Evolutionary conservation across 1,284 basidiomycete species (phyloP).

Genomic region (Tremellales sp.): DNA sequence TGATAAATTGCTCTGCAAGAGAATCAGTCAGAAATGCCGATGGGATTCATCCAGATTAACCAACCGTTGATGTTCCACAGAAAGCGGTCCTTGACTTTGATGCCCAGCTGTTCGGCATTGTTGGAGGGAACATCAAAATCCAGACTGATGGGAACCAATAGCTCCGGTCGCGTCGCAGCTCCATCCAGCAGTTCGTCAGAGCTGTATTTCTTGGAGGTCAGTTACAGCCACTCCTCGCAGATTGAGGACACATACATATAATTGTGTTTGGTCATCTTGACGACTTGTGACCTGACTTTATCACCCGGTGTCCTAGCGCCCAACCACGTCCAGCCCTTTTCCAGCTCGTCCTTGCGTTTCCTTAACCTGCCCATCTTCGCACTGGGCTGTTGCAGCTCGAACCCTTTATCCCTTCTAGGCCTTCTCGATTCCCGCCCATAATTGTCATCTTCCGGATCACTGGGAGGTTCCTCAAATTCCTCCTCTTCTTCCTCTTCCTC

Average conservation of each 20-base stretch:
- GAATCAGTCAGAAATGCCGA: not conserved
- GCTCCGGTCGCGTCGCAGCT: slow-evolving; percentile 62
- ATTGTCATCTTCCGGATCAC: slow-evolving; percentile 46
- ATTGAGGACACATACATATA: slow-evolving; percentile 57
- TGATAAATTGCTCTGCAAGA: slow-evolving; percentile 59
- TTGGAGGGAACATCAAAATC: slow-evolving; percentile 79
- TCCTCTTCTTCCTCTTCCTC: slow-evolving; percentile 63
- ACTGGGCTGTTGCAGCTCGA: slow-evolving; percentile 5
- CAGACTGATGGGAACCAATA: slow-evolving; percentile 85
- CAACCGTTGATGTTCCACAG: slow-evolving; percentile 87
- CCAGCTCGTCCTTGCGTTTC: slow-evolving; percentile 43
- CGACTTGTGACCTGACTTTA: slow-evolving; percentile 63
- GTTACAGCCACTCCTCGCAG: not conserved
- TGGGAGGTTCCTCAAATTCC: slow-evolving; percentile 57
- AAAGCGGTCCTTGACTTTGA: slow-evolving; percentile 89
- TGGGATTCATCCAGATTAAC: slow-evolving; percentile 2
- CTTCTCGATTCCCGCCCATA: slow-evolving; percentile 21
- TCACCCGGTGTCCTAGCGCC: slow-evolving; percentile 78
- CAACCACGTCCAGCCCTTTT: slow-evolving; percentile 77
- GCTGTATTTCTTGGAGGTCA: slow-evolving; percentile 48
- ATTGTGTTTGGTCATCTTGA: slow-evolving; percentile 61
- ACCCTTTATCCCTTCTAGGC: slow-evolving; percentile 1
- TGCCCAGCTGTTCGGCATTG: slow-evolving; percentile 38
- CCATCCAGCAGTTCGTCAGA: slow-evolving; percentile 61
- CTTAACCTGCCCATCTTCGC: slow-evolving; percentile 46